Evolutionary conservation across 495 filamentous ascomycete species (phyloP).

Genomic region (Neohortaea acidophila): DNA sequence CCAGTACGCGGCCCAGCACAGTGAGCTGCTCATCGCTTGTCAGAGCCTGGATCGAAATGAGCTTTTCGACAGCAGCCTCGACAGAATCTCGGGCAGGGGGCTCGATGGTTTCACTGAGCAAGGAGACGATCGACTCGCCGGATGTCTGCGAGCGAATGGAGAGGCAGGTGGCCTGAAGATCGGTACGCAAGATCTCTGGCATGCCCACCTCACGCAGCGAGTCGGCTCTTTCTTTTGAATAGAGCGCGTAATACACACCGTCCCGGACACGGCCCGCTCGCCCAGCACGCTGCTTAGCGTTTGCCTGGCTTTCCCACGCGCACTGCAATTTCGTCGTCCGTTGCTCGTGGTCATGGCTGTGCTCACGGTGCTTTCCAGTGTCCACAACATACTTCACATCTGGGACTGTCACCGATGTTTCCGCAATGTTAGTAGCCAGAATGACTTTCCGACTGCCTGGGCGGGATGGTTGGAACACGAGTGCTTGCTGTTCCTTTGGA

Average conservation of each 20-base stretch:
- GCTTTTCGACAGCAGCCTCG: constrained; percentile 30
- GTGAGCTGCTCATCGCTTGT: constrained; percentile 38
- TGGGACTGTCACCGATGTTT: constrained; percentile 45
- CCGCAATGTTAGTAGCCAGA: constrained; percentile 45
- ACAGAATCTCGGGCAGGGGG: constrained; percentile 34
- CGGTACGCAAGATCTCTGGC: constrained; percentile 35
- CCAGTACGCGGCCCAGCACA: constrained; percentile 35
- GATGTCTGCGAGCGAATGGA: constrained; percentile 34
- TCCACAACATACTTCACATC: constrained; percentile 45
- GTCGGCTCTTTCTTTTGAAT: constrained; percentile 34
- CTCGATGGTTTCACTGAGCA: constrained; percentile 38
- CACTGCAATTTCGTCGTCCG: constrained; percentile 33
- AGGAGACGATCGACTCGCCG: constrained; percentile 30
- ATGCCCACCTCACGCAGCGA: constrained; percentile 32
- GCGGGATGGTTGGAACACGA: constrained; percentile 33
- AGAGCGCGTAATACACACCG: constrained; percentile 45
- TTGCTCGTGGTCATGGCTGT: constrained; percentile 33
- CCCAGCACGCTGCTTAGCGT: constrained; percentile 41
- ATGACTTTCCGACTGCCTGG: constrained; percentile 40
- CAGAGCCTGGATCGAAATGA: constrained; percentile 35
- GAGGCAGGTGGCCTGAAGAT: constrained; percentile 37
- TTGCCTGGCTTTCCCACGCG: constrained; percentile 41
- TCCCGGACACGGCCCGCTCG: constrained; percentile 43
- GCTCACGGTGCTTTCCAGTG: constrained; percentile 38
- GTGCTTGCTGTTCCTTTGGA: constrained; percentile 29